Base-by-base conservation (phyloP, 2,329 filamentous ascomycete species). In the Xylaria hypoxylon region DNA sequence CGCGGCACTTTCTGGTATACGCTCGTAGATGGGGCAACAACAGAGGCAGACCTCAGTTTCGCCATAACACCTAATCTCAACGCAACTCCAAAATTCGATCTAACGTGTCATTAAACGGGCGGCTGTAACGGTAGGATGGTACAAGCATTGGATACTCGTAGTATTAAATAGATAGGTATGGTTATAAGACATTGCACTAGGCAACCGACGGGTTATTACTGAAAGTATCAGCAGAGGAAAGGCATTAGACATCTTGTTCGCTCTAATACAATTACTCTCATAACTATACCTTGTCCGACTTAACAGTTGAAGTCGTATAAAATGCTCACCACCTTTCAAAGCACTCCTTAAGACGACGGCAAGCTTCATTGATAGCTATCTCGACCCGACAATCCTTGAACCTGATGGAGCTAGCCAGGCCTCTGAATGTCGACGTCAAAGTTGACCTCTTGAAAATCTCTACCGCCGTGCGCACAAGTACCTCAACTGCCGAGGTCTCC, bases 1-100 rank as follows among this genome's bases (percentile, higher is more conserved):
- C 77, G 77, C 55, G 79, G 77, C 59, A 81, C 82, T 31, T 88
- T 83, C 78, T 88, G 85, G 82, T 85, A 84, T 74, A 85, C 82
- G 26, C 79, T 87, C n/a, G 81, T 85, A 68, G 86, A 88, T 71
- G 81, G 80, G 35, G 78, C 77, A 62, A 78, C 75, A 38, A 78
- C 77, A 47, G 80, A 74, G 56, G 68, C 67, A 3, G 70, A 75
- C 22, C 71, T 77, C 28, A 75, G 72, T 19, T 76, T 76, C 42
- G 70, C 61, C 11, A 56, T 77, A 26, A 76, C 75, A 1, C 73
- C 74, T 22, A 59, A 68, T 28, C 64, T 62, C 5, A 68, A 56
- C 31, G 64, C 52, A 2, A 69, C 40, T 0, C 75, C 75, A 0
- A 73, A 73, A 42, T 77, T 71, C 48, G 68, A 74, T 38, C 53